A percentile compares a stretch with the other conserved stretches of the same genome.
phyloP scores from a whole-genome alignment of 2,329 filamentous ascomycete species.

The Neofusicoccum sp. region DNA sequence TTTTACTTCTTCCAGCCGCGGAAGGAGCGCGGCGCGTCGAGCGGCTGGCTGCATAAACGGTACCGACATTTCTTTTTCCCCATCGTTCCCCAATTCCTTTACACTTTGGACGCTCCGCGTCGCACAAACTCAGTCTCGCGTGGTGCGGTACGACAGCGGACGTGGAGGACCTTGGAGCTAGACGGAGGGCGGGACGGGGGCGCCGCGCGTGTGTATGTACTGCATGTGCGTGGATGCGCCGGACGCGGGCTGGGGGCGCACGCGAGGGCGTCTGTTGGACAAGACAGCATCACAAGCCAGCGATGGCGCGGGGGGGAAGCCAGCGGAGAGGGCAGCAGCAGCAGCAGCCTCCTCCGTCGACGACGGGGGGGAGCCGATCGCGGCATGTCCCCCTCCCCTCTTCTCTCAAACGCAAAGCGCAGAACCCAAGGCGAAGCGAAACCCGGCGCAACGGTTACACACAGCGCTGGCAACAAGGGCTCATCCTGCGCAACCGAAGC shows the following conservation, averaged over 20 bases:
- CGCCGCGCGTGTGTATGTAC: not conserved
- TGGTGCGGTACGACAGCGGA: slow-evolving; percentile 3
- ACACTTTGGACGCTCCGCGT: not conserved
- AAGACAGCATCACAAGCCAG: not conserved
- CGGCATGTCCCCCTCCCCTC: not conserved
- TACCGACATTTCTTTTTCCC: slow-evolving; percentile 1
- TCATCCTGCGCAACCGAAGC: slow-evolving; percentile 9
- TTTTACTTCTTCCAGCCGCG: slow-evolving; percentile 3
- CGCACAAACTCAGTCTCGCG: slow-evolving; percentile 9
- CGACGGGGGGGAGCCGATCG: not conserved
- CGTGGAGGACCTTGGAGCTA: not conserved
- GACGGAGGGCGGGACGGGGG: not conserved
- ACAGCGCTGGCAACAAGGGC: slow-evolving; percentile 12
- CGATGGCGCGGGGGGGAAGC: not conserved
- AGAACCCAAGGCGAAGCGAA: slow-evolving; percentile 10
- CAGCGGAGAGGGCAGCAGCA: not conserved
- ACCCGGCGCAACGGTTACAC: slow-evolving; percentile 11
- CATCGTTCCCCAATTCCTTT: not conserved
- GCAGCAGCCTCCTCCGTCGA: not conserved
- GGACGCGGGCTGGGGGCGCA: not conserved
- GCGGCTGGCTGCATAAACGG: slow-evolving; percentile 16
- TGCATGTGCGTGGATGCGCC: not conserved
- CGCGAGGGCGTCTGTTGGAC: not conserved
- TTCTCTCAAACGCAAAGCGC: not conserved
- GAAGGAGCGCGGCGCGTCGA: slow-evolving; percentile 7